Evolutionary conservation across 768 basidiomycete species (phyloP), one percentile per base, ranked within the genome.

Genomic region (Hysterangium stoloniferum): DNA sequence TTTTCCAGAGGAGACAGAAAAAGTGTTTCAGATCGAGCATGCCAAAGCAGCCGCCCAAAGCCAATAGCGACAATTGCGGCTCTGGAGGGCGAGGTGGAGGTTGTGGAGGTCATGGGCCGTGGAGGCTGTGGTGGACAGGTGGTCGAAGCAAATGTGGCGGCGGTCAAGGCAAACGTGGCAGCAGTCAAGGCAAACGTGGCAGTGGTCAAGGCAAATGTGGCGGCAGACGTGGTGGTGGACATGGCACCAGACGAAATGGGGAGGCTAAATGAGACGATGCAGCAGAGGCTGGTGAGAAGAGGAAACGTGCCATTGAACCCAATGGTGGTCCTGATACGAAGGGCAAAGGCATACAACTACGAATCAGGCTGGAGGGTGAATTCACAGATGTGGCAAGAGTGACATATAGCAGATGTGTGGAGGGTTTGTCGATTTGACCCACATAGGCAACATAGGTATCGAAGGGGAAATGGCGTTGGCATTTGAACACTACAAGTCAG

Each of bases 271-370:
- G 37, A 54, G 60, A 40, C 56, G 48, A 1, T n/a, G 48, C n/a
- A 60, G n/a, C 40, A 51, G 69, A 70, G 52, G 63, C 68, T 1
- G 85, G 84, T 25, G 84, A 84, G 56, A 90, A 90, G 69, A 71
- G 86, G 53, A 90, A 88, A 63, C 77, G 84, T 33, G 80, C 74
- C 1, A 71, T 85, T 0, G 86, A 88, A 60, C 86, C 85, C 1
- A 86, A 88, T 58, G 86, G 86, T 56, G 86, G 82, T 0, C 78
- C 80, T 2, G 77, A 82, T 57, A 71, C 74, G 24, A 75, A 86
- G 20, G 86, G 86, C 0, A 72, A 68, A 6, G 71, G 67, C n/a
- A n/a, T n/a, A n/a, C n/a, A n/a, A n/a, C n/a, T n/a, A n/a, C n/a
- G n/a, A n/a, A n/a, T n/a, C n/a, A n/a, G n/a, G n/a, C n/a, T n/a